A percentile compares a stretch with the other conserved stretches of the same genome.
Conservation (phyloP, 1,139 yeast genomes). For the Meyerozyma smithsonii region DNA sequence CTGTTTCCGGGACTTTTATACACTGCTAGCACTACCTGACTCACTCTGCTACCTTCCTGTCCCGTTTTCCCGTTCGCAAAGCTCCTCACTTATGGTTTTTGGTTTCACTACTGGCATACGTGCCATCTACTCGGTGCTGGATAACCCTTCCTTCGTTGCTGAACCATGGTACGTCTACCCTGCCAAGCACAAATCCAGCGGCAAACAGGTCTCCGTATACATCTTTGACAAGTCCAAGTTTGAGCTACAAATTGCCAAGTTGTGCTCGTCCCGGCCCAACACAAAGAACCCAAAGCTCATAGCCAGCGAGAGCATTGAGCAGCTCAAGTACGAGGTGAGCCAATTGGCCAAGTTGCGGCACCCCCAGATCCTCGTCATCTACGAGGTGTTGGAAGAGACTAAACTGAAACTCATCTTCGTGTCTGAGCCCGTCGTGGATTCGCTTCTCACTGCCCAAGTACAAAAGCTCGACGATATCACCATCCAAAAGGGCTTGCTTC, state of each 20-base stretch:
- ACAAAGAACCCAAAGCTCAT: constrained; percentile 35
- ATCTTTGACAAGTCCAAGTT: constrained; percentile 80
- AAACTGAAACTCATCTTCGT: constrained; percentile 75
- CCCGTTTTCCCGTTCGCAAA: too few species aligned
- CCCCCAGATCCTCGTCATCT: constrained; percentile 76
- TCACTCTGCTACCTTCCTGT: too few species aligned
- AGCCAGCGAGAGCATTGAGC: constrained; percentile 37
- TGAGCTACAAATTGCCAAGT: constrained; percentile 49
- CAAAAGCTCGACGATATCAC: constrained; percentile 58
- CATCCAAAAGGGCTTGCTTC: constrained; percentile 82
- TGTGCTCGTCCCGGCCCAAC: constrained; percentile 36
- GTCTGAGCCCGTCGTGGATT: constrained; percentile 70
- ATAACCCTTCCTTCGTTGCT: constrained; percentile 66
- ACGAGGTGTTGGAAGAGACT: constrained; percentile 87
- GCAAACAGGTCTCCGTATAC: constrained; percentile 70
- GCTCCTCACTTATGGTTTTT: too few species aligned
- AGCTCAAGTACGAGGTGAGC: constrained; percentile 48
- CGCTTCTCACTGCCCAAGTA: constrained; percentile 44
- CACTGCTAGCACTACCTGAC: too few species aligned
- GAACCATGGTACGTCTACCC: constrained; percentile 88
- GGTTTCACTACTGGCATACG: constrained; percentile 61
- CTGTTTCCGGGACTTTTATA: too few species aligned
- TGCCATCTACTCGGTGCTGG: constrained; percentile 67
- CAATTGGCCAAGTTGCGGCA: constrained; percentile 79
- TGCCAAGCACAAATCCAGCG: constrained; percentile 59